Base-by-base conservation (phyloP, 768 basidiomycete genomes). In the Leccinellum luteum region DNA sequence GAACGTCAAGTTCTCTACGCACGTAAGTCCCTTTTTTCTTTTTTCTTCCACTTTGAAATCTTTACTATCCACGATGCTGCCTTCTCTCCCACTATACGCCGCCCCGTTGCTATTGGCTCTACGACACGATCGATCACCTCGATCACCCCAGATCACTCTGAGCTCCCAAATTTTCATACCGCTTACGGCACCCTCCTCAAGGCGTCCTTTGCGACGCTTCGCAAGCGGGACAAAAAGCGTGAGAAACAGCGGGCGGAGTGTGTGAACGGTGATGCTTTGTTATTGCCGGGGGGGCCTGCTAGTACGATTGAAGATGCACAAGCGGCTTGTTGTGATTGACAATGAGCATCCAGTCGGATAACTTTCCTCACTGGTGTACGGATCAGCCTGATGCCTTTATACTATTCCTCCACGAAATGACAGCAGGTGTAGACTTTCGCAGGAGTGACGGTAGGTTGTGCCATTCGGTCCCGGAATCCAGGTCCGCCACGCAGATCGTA, bases 161-260 rank as follows among this genome's bases (percentile, higher is more conserved):
- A 87, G 43, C 78, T 98, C 2, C 70, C 76, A 12, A 81, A 79
- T 64, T 97, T 96, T 71, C 85, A 92, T 62, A 64, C 79, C 2
- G 76, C 78, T 12, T 98, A 97, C 65, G 90, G 90, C 14, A 63
- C 82, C 7, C 81, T 96, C 1, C 82, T 96, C 55, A 95, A 94
- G 76, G 68, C 87, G 1, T 85, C 85, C 8, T 87, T 95, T 81
- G 78, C 84, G 6, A 82, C 85, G 48, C 83, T 97, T 56, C 86
- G 92, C 15, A 96, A 96, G 73, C 85, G 94, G n/a, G 94, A 98
- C 79, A 96, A 92, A 76, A 96, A 94, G 73, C 85, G 88, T 49
- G 94, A 96, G 70, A 95, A 93, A 74, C 76, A 79, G 21, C 84
- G 85, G 25, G 77, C 84, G 1, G 94, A 97, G 64, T 78, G 85